Percentiles rank a stretch among this genome's conserved stretches.
These are phyloP conservation scores for Lentinus tigrinus DNA, from an alignment of 768 basidiomycete species.

Conservation along the genomic window DNA sequence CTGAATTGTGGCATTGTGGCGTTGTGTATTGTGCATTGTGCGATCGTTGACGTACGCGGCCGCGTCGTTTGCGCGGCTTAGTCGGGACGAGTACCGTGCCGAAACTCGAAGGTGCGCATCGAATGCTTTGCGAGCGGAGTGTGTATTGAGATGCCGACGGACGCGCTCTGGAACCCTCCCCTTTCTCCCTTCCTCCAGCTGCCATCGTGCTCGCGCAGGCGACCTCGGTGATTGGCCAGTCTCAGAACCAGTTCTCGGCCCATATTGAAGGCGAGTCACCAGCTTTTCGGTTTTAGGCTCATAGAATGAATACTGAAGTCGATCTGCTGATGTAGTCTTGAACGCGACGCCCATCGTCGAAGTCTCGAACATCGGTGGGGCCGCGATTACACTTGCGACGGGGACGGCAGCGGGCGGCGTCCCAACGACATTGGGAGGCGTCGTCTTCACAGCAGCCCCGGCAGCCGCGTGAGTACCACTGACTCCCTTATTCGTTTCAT, in stretches of 20 bases:
- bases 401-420: not conserved
- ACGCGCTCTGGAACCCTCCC: not conserved
- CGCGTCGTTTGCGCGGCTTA: not conserved
- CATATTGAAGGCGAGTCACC: conserved; percentile 14
- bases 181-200: conserved; percentile 1
- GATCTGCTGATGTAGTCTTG: not conserved
- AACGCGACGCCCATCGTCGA: conserved; percentile 22
- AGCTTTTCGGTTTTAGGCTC: not conserved
- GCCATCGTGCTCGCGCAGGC: conserved; percentile 14
- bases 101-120: not conserved
- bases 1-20: too few species aligned
- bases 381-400: conserved; percentile 24
- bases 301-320: not conserved
- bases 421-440: conserved; percentile 22
- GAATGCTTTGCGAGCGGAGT: not conserved
- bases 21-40: too few species aligned
- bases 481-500: too few species aligned
- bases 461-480: not conserved
- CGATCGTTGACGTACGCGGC: too few species aligned
- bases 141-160: not conserved
- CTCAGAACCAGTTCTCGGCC: conserved; percentile 16
- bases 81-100: not conserved
- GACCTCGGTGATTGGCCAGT: conserved; percentile 13
- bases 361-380: conserved; percentile 21
- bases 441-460: conserved; percentile 19